Percentiles rank a stretch among this genome's conserved stretches.
These are phyloP conservation scores for Mycena belliarum DNA, from an alignment of 768 basidiomycete genomes.

Conservation along the genomic window DNA sequence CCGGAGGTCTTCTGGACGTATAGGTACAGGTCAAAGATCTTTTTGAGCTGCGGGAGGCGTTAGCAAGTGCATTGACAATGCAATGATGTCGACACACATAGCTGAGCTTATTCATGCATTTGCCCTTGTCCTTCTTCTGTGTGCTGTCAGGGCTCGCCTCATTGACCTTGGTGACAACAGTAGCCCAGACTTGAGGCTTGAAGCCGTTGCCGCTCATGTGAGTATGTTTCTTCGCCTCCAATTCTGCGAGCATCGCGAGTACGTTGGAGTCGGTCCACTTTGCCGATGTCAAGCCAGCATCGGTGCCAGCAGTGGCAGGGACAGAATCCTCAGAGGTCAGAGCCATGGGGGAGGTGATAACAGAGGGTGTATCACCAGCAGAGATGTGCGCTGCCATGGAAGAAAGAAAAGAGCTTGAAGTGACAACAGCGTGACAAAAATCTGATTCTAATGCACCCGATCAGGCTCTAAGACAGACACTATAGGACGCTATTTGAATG, in stretches of 20 bases:
- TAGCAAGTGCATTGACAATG: neutral
- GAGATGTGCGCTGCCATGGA: neutral
- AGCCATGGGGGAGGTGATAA: neutral
- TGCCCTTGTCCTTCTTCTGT: neutral
- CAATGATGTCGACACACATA: neutral
- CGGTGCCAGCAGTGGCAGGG: neutral
- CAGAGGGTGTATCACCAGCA: neutral
- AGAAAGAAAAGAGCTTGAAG: neutral
- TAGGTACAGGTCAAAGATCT: neutral
- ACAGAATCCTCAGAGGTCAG: too few species aligned
- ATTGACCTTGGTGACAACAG: neutral
- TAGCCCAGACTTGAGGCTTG: neutral
- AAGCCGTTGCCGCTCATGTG: conserved; percentile 5
- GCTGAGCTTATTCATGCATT: neutral
- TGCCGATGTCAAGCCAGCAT: neutral
- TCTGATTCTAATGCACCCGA: neutral
- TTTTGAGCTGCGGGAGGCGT: neutral
- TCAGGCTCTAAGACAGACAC: neutral
- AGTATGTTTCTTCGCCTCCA: neutral
- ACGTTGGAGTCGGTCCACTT: neutral
- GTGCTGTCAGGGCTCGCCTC: neutral
- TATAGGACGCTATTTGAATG: too few species aligned
- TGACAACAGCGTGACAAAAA: neutral
- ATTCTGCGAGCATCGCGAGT: neutral
- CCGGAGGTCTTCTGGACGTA: neutral